Base-by-base conservation (phyloP, 352 stramenopile species). In the Globisporangium ultimum region DNA sequence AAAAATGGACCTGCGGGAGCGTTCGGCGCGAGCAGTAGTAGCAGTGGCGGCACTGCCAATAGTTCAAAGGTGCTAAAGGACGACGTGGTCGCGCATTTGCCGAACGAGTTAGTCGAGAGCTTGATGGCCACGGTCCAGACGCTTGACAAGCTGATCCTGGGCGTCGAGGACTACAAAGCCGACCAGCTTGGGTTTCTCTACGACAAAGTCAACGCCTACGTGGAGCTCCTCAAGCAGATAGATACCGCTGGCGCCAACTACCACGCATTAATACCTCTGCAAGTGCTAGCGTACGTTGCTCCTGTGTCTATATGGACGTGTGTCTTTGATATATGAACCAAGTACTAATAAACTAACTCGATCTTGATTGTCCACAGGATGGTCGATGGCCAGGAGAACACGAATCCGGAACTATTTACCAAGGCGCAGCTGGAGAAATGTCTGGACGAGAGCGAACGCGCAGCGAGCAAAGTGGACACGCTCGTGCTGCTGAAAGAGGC, bases 371-470 rank as follows among this genome's bases (percentile, higher is more conserved):
- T 43, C 22, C 21, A 21, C 55, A 85, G 71, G 53, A 81, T 78
- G 70, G 57, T 90, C 56, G 76, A 87, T 50, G 64, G 60, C 4
- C 52, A 83, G 41, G 64, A 81, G 40, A 69, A 72, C 14, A 84
- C 74, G 6, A 90, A 90, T 54, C 80, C 78, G 8, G 80, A 90
- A 60, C 65, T 88, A 14, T 88, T 80, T 57, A 90, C 80, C 0
- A 86, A 85, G 61, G 32, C 59, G 46, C 78, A 88, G 63, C 48
- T 90, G 50, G 78, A 90, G 41, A 78, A 75, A 42, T 88, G 78
- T 41, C 54, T 80, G 47, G 71, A 88, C 3, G 76, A 90, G 54
- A 90, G 78, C 60, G 48, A 66, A 34, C 65, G 68, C 17, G 66
- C 72, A 2, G 70, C 72, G 0, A 68, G 57, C 14, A 85, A 84